Percentiles rank a stretch among this genome's conserved stretches.
phyloP scores from a whole-genome alignment of 768 basidiomycete species.

The Suillus plorans region DNA sequence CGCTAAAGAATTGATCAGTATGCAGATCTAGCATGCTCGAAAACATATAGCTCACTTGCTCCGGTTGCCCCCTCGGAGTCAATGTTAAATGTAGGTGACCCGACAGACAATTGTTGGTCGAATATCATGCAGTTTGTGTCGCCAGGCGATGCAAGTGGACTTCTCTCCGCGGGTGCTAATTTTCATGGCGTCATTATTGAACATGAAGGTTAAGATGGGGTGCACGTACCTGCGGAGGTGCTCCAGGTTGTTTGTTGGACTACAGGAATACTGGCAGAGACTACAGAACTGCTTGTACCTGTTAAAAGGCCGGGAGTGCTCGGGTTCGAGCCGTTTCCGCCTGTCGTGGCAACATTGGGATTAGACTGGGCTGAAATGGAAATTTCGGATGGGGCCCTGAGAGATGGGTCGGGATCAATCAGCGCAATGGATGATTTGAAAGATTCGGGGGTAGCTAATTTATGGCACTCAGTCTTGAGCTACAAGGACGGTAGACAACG shows the following conservation, averaged over 20 bases:
- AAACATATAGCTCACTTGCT: not conserved
- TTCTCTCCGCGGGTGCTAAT: not conserved
- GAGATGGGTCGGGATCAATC: not conserved
- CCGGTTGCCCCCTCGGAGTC: not conserved
- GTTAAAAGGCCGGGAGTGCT: not conserved
- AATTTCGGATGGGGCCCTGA: not conserved
- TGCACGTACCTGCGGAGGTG: not conserved
- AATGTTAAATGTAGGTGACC: not conserved
- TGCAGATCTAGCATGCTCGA: not conserved
- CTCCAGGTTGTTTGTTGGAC: not conserved
- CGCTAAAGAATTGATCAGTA: not conserved
- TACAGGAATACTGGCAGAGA: not conserved
- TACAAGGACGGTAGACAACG: not conserved
- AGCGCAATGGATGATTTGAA: not conserved
- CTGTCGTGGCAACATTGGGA: not conserved
- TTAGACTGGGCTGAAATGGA: not conserved
- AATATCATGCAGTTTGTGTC: not conserved
- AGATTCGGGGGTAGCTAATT: no score
- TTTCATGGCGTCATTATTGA: not conserved
- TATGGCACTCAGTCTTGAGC: not conserved
- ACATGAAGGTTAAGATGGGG: not conserved
- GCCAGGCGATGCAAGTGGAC: not conserved
- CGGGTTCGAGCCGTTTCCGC: not conserved
- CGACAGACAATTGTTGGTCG: not conserved
- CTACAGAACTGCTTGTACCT: not conserved